Evolutionary conservation across 2,329 filamentous ascomycete genomes (phyloP), one percentile per base, ranked within the genome.

Genomic region (Aaosphaeria pasadenensis): DNA sequence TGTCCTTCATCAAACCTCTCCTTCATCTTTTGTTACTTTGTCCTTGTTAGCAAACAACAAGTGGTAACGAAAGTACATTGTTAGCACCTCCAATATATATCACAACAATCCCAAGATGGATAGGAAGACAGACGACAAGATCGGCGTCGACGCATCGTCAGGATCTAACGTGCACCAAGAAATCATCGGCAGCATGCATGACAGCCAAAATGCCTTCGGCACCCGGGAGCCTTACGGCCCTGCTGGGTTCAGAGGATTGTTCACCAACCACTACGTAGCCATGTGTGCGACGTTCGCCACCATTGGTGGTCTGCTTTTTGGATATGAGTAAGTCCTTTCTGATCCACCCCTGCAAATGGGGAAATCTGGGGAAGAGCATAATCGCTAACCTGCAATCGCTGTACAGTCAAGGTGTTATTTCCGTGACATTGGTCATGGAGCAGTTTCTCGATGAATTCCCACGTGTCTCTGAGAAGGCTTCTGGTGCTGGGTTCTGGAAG

Each of bases 241-340:
- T 39, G 45, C 56, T 43, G 66, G 76, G 3, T 69, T 80, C 45
- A 58, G 57, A 4, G 77, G 78, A 5, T 62, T 80, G n/a, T 71
- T 77, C 43, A 61, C 66, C 9, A 78, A 74, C 47, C 68, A 67
- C 11, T 80, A 78, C 59, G 77, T 80, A 39, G 69, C 76, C 29
- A 66, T 77, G 38, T 80, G 77, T 53, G 78, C 78, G 1, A 70
- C 71, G 3, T 79, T 78, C 52, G 75, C 75, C 2, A 77, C 76
- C 1, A 64, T 79, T 6, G 77, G 77, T 46, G 77, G 76, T 32
- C 64, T 79, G 36, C 55, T 78, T 1, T 79, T 79, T 43, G 77
- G 76, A 11, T 79, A 79, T 56, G 76, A 78, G 49, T 52, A 67
- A 42, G 53, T 48, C 7, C n/a, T 6, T 31, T 13, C 49, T 32